These are phyloP conservation scores for Linderniella brevidens DNA, from an alignment of 257 asterid genomes.

Conservation along the genomic window DNA sequence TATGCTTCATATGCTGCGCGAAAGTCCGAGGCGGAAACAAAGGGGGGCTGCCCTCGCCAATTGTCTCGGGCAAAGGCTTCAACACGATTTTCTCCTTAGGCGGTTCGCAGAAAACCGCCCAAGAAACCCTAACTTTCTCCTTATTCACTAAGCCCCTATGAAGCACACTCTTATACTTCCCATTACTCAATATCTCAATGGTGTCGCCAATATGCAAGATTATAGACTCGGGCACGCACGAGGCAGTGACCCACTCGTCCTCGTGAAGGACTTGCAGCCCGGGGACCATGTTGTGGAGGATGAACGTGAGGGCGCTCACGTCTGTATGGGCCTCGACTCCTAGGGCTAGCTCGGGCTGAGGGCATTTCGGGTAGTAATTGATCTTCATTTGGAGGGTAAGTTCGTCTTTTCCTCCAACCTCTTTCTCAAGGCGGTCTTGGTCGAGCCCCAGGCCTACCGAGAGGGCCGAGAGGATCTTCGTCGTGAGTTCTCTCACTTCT, in stretches of 20 bases:
- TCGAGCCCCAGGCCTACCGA: constrained; percentile 61
- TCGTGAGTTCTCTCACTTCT: constrained; percentile 36
- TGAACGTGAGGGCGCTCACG: constrained; percentile 73
- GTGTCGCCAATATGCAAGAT: constrained; percentile 88
- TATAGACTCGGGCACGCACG: constrained; percentile 75
- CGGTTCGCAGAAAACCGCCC: constrained; percentile 86
- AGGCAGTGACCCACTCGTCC: constrained; percentile 76
- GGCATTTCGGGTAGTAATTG: constrained; percentile 86
- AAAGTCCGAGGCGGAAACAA: constrained; percentile 57
- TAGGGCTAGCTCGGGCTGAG: constrained; percentile 88
- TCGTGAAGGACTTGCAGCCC: constrained; percentile 67
- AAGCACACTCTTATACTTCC: constrained; percentile 66
- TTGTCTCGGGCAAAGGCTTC: constrained; percentile 56
- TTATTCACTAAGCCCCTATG: constrained; percentile 82
- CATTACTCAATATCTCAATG: constrained; percentile 70
- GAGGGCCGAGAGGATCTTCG: constrained; percentile 43
- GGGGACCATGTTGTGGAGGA: constrained; percentile 93
- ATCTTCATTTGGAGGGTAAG: constrained; percentile 64
- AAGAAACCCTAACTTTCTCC: constrained; percentile 69
- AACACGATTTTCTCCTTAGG: constrained; percentile 64
- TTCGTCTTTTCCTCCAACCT: constrained; percentile 72
- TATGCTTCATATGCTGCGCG: constrained; percentile 53
- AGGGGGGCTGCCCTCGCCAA: constrained; percentile 46
- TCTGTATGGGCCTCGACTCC: constrained; percentile 95
- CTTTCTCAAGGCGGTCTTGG: constrained; percentile 47